Percentiles rank a stretch among this genome's conserved stretches.
These are phyloP conservation scores for Osmanthus fragrans DNA, from an alignment of 257 asterid genomes.

Conservation along the genomic window DNA sequence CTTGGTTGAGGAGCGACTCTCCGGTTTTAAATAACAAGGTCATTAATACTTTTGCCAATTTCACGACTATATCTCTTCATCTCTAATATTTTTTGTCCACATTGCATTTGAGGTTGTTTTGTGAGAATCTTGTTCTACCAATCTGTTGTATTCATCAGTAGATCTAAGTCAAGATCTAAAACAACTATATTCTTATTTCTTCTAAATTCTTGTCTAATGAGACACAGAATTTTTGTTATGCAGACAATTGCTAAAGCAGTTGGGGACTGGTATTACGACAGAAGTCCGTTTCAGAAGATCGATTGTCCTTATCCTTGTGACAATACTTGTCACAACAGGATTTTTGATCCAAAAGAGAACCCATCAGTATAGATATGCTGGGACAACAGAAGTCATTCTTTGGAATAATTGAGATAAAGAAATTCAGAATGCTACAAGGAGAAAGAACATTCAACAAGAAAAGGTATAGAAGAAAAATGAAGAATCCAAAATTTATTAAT, in stretches of 20 bases:
- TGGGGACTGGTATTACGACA: constrained; percentile 83
- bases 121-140: not conserved
- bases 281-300: constrained; percentile 66
- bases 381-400: not conserved
- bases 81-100: not conserved
- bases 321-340: constrained; percentile 76
- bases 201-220: not conserved
- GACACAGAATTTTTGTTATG: not conserved
- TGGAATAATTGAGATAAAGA: not conserved
- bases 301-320: constrained; percentile 93
- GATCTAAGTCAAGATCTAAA: too few relatives aligned
- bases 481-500: not conserved
- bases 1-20: constrained; percentile 62
- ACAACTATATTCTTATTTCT: not conserved
- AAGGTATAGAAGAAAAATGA: not conserved
- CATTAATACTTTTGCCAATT: not conserved
- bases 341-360: constrained; percentile 47
- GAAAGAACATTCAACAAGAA: constrained; percentile 1
- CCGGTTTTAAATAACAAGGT: constrained; percentile 64
- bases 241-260: constrained; percentile 83
- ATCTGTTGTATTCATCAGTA: not conserved
- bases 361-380: constrained; percentile 23
- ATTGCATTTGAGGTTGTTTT: not conserved
- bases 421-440: not conserved
- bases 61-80: not conserved